Evolutionary conservation across 2,329 filamentous ascomycete species (phyloP), one percentile per base, ranked within the genome.

Genomic region (Apiospora koreana): DNA sequence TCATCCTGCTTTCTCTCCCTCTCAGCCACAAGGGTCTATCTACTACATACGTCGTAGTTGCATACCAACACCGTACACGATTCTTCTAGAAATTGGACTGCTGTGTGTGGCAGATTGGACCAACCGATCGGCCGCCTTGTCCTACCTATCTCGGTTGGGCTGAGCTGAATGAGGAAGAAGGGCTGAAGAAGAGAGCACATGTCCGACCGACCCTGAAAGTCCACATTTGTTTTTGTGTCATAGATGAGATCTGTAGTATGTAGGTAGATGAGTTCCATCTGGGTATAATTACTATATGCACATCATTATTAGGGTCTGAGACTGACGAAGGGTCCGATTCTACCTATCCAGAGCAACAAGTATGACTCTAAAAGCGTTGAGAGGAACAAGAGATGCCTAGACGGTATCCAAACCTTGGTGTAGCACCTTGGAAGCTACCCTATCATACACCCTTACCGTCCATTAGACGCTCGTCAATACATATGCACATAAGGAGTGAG

Each of bases 221-320:
- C 54, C 54, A 62, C 12, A 62, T 62, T 38, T 62, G 54, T n/a
- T 62, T 62, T 38, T 62, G 54, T 62, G 31, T 38, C 54, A 62
- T 62, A 23, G 54, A 62, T 62, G 31, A 62, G 54, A 62, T 62
- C 28, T 38, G 31, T 62, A 38, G 4, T 3, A 8, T 4, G 35
- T 35, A 35, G 8, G 54, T n/a, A 38, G 54, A 62, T n/a, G 31
- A 62, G 54, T 38, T 35, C 18, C 54, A 35, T 28, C 54, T n/a
- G 31, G 54, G 54, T 12, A 62, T n/a, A 38, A 62, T 62, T 38
- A 35, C 31, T 14, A 58, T 58, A 62, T 62, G 54, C 54, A 62
- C 54, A 62, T 38, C 54, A 62, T 38, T 38, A 62, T 62, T 62
- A 38, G 31, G 54, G 54, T 62, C 54, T 62, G 54, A 62, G 54